Evolutionary conservation across 306 rosid genomes (phyloP), one percentile per base, ranked within the genome.

Genomic region (Echinosophora koreensis): DNA sequence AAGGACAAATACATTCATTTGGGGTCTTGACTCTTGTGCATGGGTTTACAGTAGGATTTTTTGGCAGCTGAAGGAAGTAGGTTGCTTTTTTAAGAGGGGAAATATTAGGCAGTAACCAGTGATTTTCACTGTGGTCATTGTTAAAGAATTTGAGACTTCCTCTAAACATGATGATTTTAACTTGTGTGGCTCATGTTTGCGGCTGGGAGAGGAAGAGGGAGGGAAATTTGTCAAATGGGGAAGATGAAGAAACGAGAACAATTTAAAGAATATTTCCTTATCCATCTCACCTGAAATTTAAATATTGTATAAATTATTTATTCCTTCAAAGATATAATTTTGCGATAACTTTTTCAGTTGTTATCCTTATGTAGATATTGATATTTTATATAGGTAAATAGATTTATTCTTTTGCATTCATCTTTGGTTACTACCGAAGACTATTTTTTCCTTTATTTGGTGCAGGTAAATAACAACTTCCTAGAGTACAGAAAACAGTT

Each of bases 401-500:
- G 8, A 44, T 58, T 60, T 71, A 35, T 35, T 73, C 22, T 22
- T 22, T 22, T 22, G 22, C 46, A 38, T 68, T 66, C 30, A 22
- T 75, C 65, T 76, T 57, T 62, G 16, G 30, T 76, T 84, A 54
- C 61, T 77, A 78, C 71, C 63, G 62, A 76, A 52, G 66, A 14
- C 73, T 74, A 3, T 35, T 66, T 66, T 65, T 54, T 71, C 39
- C 66, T 41, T 27, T 84, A 46, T 83, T 47, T 80, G 82, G 67
- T 85, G 93, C 91, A 92, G 98, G 98, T 90, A 89, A 94, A 94
- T 88, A 94, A 94, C 85, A 94, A 94, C 85, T 30, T 30, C 32
- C 32, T 30, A 22, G 22, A 22, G 22, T 22, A 22, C 22, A 22
- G 22, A 0, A 22, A 22, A 22, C 22, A 22, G 22, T 22, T 22